Evolutionary conservation across 2,329 filamentous ascomycete species (phyloP), one percentile per base, ranked within the genome.

Genomic region (Sclerotinia subarctica): DNA sequence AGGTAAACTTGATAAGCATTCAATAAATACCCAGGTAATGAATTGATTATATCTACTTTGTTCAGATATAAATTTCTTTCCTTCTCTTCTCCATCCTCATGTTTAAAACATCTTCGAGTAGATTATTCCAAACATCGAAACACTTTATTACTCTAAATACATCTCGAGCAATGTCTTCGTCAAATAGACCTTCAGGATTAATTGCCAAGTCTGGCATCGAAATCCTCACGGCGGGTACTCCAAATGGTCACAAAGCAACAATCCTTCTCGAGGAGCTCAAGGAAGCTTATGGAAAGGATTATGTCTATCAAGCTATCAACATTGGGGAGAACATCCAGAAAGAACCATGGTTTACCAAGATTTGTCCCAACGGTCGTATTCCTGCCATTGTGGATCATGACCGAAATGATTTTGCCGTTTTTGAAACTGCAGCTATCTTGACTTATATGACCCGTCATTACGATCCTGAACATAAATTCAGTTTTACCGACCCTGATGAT

Each of bases 341-440:
- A 77, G 82, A 90, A 80, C 81, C 83, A 1, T 90, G 88, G 88
- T 90, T 85, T 79, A 86, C 83, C 0, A 84, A 84, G 49, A 75
- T 88, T 42, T 84, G 84, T 69, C 87, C 88, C 49, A 91, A 90
- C 77, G 88, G 88, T 3, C 83, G 87, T 21, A 89, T 90, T 72
- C 87, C 88, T 2, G 87, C 85, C 58, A 84, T 90, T 58, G 83
- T 90, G 42, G 88, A 90, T 78, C 88, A 90, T 72, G 86, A 90
- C 77, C 83, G 86, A 70, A 80, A 80, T 67, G 83, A 78, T 58
- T 85, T 90, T 64, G 78, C 84, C 54, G 86, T 94, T 38, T 94
- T 94, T 74, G 92, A 95, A 78, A 89, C 88, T 56, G 85, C 88
- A 58, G 86, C 89, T 69, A 94, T 94, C 74, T 83, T 94, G 74